These are phyloP conservation scores for Tetradesmus obliquus DNA, from an alignment of 139 green algal genomes.

Conservation along the genomic window DNA sequence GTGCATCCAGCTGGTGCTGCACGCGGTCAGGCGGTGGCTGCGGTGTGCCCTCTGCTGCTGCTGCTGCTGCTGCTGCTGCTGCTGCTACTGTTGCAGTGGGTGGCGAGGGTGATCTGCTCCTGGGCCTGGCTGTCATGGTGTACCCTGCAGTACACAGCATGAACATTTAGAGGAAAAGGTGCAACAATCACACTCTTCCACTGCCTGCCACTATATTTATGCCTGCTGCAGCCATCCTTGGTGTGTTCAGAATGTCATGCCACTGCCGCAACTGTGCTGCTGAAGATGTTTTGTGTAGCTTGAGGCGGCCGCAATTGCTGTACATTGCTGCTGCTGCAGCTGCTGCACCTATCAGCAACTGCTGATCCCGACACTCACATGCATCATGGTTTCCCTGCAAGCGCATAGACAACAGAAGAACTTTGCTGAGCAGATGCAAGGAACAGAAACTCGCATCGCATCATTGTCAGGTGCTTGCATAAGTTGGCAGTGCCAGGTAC, in stretches of 20 bases:
- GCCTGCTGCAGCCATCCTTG: no score
- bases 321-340: background rate
- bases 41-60: background rate
- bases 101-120: constrained; percentile 9
- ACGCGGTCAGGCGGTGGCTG: constrained; percentile 28
- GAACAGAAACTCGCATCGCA: no score
- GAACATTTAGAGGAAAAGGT: background rate
- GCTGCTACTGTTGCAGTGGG: background rate
- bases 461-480: no score
- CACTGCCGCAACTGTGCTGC: no score
- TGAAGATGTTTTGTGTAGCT: no score
- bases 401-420: background rate
- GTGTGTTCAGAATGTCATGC: no score
- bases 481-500: background rate
- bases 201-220: no score
- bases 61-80: background rate
- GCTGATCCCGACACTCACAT: background rate
- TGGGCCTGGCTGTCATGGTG: constrained; percentile 28
- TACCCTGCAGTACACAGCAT: constrained; percentile 22
- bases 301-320: no score
- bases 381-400: constrained; percentile 44
- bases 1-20: constrained; percentile 62
- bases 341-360: background rate
- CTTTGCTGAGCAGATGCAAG: background rate
- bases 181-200: no score